Evolutionary conservation across 2,329 filamentous ascomycete genomes (phyloP).

Genomic region (Endoconidiophora polonica): DNA sequence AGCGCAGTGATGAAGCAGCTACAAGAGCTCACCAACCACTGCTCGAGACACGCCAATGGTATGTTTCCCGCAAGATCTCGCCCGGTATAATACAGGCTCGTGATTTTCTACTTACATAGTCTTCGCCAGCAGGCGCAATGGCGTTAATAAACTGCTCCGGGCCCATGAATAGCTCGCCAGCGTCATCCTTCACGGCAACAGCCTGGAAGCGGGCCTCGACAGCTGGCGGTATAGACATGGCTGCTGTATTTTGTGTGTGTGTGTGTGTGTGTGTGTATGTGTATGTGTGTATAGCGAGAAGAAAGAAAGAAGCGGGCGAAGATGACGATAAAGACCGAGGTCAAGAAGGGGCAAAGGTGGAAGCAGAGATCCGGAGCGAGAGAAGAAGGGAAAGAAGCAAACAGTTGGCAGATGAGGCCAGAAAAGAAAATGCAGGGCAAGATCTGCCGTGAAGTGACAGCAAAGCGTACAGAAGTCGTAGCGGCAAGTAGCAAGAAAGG

Average conservation of each 20-base stretch:
- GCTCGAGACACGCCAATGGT: neutral
- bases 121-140: constrained; percentile 69
- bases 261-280: neutral
- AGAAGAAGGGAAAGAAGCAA: constrained; percentile 1
- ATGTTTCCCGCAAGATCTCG: too few relatives aligned
- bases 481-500: neutral
- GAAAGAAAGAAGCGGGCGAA: neutral
- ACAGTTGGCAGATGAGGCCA: neutral
- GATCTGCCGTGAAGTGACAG: too few relatives aligned
- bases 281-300: neutral
- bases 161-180: constrained; percentile 65
- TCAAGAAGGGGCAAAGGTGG: neutral
- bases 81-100: neutral
- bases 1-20: neutral
- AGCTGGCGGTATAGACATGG: constrained; percentile 7
- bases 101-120: constrained; percentile 57
- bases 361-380: neutral
- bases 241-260: neutral
- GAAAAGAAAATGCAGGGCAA: too few relatives aligned
- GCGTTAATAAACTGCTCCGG: constrained; percentile 82
- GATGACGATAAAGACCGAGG: neutral
- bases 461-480: neutral
- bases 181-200: constrained; percentile 58
- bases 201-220: constrained; percentile 54
- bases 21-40: neutral